These are phyloP conservation scores for Alnus glutinosa DNA, from an alignment of 306 rosid genomes.

Conservation along the genomic window DNA sequence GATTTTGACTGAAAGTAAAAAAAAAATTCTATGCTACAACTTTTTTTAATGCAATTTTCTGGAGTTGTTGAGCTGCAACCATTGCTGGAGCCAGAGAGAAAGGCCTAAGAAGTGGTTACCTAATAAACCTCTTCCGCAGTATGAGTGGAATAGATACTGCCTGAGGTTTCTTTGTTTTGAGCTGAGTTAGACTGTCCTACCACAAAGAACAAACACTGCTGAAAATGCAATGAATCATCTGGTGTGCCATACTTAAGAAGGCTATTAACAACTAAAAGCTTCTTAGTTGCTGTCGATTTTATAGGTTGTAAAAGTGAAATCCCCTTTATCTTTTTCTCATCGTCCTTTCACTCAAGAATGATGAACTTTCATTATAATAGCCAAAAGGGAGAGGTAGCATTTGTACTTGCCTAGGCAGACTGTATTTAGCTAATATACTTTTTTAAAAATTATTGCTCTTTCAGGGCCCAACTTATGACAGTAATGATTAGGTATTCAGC, in stretches of 20 bases:
- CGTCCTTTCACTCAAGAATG: not conserved
- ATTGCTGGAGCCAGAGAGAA: not conserved
- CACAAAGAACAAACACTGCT: not conserved
- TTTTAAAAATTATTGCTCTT: conserved; percentile 11
- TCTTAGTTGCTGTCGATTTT: not conserved
- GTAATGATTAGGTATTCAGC: conserved; percentile 52
- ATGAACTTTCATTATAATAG: not conserved
- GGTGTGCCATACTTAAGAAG: not conserved
- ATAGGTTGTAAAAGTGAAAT: not conserved
- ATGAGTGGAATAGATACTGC: not conserved
- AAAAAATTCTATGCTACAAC: conserved; percentile 1
- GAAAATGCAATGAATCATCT: conserved; percentile 4
- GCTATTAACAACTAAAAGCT: not conserved
- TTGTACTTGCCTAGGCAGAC: not conserved
- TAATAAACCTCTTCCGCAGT: not conserved
- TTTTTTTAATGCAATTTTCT: conserved; percentile 15
- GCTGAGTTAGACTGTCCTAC: not conserved
- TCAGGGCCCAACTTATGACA: conserved; percentile 29
- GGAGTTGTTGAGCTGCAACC: conserved; percentile 17
- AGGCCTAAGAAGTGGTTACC: not conserved
- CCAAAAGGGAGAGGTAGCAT: not conserved
- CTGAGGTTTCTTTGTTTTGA: not conserved
- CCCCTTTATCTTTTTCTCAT: not conserved
- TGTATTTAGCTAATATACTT: not conserved
- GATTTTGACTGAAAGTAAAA: conserved; percentile 29